phyloP scores from a whole-genome alignment of 2,329 filamentous ascomycete genomes.

The Fusarium keratoplasticum region DNA sequence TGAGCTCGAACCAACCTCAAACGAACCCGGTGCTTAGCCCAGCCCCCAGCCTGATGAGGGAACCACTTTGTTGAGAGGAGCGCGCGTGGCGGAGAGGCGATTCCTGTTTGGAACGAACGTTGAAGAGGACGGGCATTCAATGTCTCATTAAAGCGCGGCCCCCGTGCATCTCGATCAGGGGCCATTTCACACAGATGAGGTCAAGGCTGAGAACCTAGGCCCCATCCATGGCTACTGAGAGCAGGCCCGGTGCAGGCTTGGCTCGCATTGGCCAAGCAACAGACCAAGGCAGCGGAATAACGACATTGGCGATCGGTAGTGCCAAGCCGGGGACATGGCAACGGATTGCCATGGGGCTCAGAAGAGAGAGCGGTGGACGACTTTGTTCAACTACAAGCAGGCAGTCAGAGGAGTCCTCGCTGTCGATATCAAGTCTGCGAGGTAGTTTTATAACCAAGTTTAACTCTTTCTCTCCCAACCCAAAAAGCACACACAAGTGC shows the following conservation, averaged over 20 bases:
- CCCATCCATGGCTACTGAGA: background rate
- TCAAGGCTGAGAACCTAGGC: slow-evolving; percentile 20
- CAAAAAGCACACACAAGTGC: background rate
- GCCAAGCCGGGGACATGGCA: slow-evolving; percentile 41
- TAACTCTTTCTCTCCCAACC: background rate
- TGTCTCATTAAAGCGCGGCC: slow-evolving; percentile 10
- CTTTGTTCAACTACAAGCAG: background rate
- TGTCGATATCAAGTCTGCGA: background rate
- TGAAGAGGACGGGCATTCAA: slow-evolving; percentile 1
- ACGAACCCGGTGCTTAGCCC: slow-evolving; percentile 3
- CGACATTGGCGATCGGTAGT: slow-evolving; percentile 22
- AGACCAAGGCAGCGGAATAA: slow-evolving; percentile 31
- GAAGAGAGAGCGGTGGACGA: slow-evolving; percentile 10
- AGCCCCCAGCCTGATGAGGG: background rate
- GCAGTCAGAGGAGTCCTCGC: background rate
- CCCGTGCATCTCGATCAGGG: slow-evolving; percentile 29
- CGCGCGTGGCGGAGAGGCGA: background rate
- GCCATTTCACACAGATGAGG: background rate
- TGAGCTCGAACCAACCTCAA: background rate
- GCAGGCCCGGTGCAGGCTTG: slow-evolving; percentile 23
- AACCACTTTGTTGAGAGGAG: slow-evolving; percentile 1
- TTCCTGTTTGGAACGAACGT: background rate
- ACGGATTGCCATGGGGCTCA: slow-evolving; percentile 18
- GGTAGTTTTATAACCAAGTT: background rate
- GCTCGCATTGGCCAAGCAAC: slow-evolving; percentile 30